Evolutionary conservation across 2,329 filamentous ascomycete species (phyloP).

Genomic region (Neonectria magnoliae): DNA sequence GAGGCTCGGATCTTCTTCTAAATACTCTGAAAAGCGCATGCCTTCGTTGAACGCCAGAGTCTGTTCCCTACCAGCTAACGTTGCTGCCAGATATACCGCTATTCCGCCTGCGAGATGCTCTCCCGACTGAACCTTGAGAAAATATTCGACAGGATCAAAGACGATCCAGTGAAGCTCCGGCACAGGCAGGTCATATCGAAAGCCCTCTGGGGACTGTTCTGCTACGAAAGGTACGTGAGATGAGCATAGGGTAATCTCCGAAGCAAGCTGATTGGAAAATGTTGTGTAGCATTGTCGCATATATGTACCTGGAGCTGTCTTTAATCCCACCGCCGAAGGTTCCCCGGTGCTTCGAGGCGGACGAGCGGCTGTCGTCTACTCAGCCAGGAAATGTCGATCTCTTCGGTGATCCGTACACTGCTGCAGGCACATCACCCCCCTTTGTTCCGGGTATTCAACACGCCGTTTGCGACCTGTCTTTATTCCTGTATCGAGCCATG

Average conservation of each 20-base stretch:
- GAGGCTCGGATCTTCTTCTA: not conserved
- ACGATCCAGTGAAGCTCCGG: constrained; percentile 3
- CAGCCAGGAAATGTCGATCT: constrained; percentile 17
- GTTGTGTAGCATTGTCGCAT: constrained; percentile 21
- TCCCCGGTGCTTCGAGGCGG: constrained; percentile 18
- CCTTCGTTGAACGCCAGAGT: not conserved
- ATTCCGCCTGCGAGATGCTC: constrained; percentile 36
- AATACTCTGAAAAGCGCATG: not conserved
- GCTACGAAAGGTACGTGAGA: constrained; percentile 33
- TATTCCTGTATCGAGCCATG: constrained; percentile 29
- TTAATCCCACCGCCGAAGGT: constrained; percentile 20
- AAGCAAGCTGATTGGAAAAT: not conserved
- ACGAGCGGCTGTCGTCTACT: not conserved
- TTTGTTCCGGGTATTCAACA: constrained; percentile 24
- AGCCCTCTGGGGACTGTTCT: constrained; percentile 31
- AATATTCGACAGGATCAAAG: constrained; percentile 9
- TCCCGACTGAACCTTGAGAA: constrained; percentile 20
- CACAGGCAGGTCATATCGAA: constrained; percentile 22
- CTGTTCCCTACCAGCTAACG: not conserved
- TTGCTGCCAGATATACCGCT: constrained; percentile 33
- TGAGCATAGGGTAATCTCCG: not conserved
- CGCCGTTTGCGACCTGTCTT: constrained; percentile 26
- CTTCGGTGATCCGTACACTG: constrained; percentile 15
- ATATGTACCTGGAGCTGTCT: constrained; percentile 26
- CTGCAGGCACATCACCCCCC: constrained; percentile 5